Evolutionary conservation across 257 asterid genomes (phyloP), one percentile per base, ranked within the genome.

Genomic region (Paraleonurus japonicus): DNA sequence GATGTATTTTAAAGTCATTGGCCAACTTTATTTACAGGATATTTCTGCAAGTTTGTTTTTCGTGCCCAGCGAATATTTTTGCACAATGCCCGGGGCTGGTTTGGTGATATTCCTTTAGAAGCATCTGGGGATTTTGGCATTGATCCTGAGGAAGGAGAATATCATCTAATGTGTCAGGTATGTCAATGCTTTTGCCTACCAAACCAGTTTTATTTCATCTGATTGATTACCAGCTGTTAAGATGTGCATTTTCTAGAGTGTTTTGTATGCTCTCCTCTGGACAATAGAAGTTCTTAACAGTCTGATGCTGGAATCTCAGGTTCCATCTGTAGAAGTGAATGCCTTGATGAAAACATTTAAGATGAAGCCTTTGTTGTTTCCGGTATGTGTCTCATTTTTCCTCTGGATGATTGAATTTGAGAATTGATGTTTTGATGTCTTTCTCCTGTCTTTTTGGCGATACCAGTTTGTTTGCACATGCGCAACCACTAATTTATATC

Each of bases 151-250:
- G 95, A 88, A 85, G 99, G 99, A 81, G 96, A 91, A 78, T 95
- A 89, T 80, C 99, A 95, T 79, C 83, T 95, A 39, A 95, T 95
- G 99, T 95, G 98, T 81, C 99, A 91, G 99, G 99, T 95, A 84
- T 57, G 55, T 39, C 45, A 28, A 17, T 73, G 64, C 16, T 59
- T 63, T 75, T 72, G 59, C 70, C 43, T 17, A 43, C 67, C 24
- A 26, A 35, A 51, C 50, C 61, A 67, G 17, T 71, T 26, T 19
- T 45, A 66, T 23, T 33, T 19, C 0, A 61, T 65, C 69, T 35
- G 65, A 50, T 33, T 60, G 64, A 28, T 67, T 50, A 59, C 51
- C 48, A 59, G 26, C 30, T 58, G 50, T 61, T 22, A 32, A 39
- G 64, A 50, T 77, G 62, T 59, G 65, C 61, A 28, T 64, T 67